These are phyloP conservation scores for Botrytis squamosa DNA, from an alignment of 2,329 filamentous ascomycete species.

Conservation along the genomic window DNA sequence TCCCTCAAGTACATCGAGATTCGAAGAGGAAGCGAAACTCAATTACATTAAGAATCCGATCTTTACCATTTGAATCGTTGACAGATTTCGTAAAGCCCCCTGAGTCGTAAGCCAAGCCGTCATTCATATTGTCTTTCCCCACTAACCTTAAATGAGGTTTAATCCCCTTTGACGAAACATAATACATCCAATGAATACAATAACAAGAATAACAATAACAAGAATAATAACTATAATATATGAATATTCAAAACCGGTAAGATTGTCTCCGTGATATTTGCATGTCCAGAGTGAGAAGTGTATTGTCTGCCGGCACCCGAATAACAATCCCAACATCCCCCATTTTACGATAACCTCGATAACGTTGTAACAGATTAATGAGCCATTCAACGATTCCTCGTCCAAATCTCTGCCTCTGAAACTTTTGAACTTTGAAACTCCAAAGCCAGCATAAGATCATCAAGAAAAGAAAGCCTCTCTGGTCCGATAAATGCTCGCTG, in stretches of 20 bases:
- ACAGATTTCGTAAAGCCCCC: background rate
- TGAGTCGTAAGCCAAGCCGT: slow-evolving; percentile 11
- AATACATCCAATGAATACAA: background rate
- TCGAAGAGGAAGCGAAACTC: background rate
- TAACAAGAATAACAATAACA: background rate
- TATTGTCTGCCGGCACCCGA: background rate
- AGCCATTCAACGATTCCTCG: background rate
- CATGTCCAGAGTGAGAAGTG: background rate
- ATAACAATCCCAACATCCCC: background rate
- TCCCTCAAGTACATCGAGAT: background rate
- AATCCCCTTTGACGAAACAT: background rate
- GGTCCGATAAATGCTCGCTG: background rate
- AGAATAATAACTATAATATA: background rate
- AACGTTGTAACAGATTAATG: background rate
- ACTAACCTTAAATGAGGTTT: background rate
- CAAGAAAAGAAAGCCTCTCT: background rate
- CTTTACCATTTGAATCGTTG: background rate
- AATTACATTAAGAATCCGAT: background rate
- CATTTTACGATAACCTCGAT: background rate
- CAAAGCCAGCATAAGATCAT: background rate
- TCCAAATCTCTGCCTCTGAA: background rate
- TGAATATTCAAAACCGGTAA: background rate
- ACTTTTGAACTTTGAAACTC: background rate
- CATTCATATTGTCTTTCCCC: background rate
- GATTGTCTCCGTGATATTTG: background rate